A percentile compares a stretch with the other conserved stretches of the same genome.
phyloP scores from a whole-genome alignment of 371 early-diverging fungal species.

The Syncephalastrum contaminatum region DNA sequence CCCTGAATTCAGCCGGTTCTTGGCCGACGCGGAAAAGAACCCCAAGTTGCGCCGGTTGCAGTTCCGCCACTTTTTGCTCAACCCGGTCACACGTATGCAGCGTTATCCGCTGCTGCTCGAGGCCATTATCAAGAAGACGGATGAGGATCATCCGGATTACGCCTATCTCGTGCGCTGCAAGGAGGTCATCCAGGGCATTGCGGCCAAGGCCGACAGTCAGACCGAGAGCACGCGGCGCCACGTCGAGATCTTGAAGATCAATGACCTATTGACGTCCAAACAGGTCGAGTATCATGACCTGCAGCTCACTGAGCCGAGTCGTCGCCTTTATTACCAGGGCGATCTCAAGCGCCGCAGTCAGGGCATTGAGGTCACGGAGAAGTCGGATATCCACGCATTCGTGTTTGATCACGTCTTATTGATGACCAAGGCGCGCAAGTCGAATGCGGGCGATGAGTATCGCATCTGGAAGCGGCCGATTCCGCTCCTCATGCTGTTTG shows the following conservation, averaged over 20 bases:
- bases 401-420: conserved; percentile 89
- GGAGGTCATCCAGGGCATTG: conserved; percentile 46
- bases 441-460: conserved; percentile 56
- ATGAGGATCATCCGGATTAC: conserved; percentile 78
- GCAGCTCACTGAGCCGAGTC: conserved; percentile 66
- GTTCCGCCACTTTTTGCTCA: conserved; percentile 52
- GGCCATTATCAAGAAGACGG: conserved; percentile 84
- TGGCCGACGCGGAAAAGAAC: conserved; percentile 59
- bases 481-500: conserved; percentile 59
- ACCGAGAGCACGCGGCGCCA: conserved; percentile 27
- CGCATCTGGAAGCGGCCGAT: conserved; percentile 69
- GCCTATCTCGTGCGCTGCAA: conserved; percentile 75
- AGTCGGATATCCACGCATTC: conserved; percentile 73
- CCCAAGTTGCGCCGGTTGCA: conserved; percentile 67
- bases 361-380: conserved; percentile 65
- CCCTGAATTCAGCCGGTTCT: conserved; percentile 67
- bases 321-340: conserved; percentile 78
- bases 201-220: conserved; percentile 36
- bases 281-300: conserved; percentile 63
- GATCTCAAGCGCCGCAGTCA: conserved; percentile 69
- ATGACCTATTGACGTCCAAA: conserved; percentile 47
- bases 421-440: conserved; percentile 69
- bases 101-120: conserved; percentile 87
- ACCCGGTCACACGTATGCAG: conserved; percentile 86
- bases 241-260: conserved; percentile 33